Base-by-base conservation (phyloP, 371 early-diverging fungal genomes). In the Mortierella polycephala region DNA sequence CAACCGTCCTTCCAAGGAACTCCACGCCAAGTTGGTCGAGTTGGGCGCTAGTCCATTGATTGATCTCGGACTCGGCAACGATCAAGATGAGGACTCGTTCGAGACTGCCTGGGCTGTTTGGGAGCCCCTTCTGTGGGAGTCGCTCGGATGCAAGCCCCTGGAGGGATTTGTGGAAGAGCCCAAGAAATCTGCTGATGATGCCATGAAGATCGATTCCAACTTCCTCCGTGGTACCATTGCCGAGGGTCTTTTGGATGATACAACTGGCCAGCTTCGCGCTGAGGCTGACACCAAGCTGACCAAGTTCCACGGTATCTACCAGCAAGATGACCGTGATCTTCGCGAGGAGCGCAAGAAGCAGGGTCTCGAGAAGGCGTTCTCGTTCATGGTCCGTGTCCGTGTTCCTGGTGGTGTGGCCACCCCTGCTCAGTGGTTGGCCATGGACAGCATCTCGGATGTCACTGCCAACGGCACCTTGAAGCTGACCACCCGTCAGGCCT, bases 251-350 rank as follows among this genome's bases (percentile, higher is more conserved):
- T 76, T 77, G 65, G 96, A 97, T 74, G 87, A 86, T 23, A 91
- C 93, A 41, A 94, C 94, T n/a, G 97, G 97, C 49, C 90, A 90
- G 23, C 88, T 97, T 45, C 74, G 74, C 18, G 84, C 86, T 60
- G 96, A 96, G 83, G 90, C 88, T 77, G 96, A 96, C 83, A 93
- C 93, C 76, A 95, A 95, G 85, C 79, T 97, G 77, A 92, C 93
- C 69, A 97, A 97, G 86, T 96, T 96, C 91, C 97, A 97, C 82
- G 97, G 97, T 69, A 96, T 93, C 51, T 97, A 97, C 86, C 92
- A 93, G 83, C 97, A 97, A 75, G 97, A 97, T 81, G 97, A 97
- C 82, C 93, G 97, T 74, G 97, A 97, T 84, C 81, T 96, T 47
- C 91, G 97, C 61, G 94, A 93, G 40, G 91, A 90, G 64, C 91